phyloP scores from a whole-genome alignment of 2,329 filamentous ascomycete species.

The Talaromyces pinophilus region DNA sequence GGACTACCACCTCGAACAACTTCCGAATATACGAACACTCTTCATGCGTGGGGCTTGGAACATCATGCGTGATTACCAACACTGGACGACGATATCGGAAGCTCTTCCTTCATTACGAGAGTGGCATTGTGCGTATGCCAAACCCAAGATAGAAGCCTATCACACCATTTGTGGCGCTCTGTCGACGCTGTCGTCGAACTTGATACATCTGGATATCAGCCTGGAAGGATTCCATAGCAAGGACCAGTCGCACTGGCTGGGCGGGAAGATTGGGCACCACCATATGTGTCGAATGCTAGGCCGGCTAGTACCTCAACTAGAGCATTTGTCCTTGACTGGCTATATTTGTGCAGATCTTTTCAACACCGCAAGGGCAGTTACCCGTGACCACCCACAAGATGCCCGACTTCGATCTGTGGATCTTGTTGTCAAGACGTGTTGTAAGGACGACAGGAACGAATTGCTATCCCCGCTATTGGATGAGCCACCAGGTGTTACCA shows the following conservation, averaged over 20 bases:
- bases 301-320: conserved; percentile 60
- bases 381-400: conserved; percentile 49
- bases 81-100: conserved; percentile 63
- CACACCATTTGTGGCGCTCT: conserved; percentile 67
- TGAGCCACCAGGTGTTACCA: conserved; percentile 70
- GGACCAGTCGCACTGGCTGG: conserved; percentile 59
- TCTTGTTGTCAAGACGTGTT: conserved; percentile 73
- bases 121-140: conserved; percentile 60
- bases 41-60: conserved; percentile 78
- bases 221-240: conserved; percentile 72
- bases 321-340: conserved; percentile 71
- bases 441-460: conserved; percentile 47
- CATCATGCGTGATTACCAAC: conserved; percentile 63
- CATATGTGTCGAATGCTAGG: conserved; percentile 69
- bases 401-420: conserved; percentile 64
- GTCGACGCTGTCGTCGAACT: conserved; percentile 56
- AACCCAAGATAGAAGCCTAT: conserved; percentile 73
- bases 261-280: conserved; percentile 53
- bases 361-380: conserved; percentile 55
- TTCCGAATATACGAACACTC: conserved; percentile 64
- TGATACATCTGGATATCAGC: conserved; percentile 67
- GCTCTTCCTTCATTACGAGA: conserved; percentile 66
- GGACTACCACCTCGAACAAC: conserved; percentile 45
- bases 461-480: conserved; percentile 52
- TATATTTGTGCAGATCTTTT: conserved; percentile 72